Evolutionary conservation across 345 rosid genomes (phyloP).

Genomic region (Aurinia saxatilis): DNA sequence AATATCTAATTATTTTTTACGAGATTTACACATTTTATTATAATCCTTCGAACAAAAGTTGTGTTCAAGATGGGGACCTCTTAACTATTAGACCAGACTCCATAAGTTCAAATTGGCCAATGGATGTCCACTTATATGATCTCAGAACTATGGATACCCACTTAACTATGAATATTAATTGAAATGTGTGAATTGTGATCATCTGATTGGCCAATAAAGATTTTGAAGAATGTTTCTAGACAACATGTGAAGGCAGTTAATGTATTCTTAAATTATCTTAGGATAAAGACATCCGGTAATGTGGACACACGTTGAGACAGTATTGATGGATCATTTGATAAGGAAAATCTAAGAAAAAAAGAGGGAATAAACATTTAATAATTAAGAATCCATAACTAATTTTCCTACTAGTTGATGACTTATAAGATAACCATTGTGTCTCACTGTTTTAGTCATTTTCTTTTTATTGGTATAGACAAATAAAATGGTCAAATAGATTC

Average conservation of each 20-base stretch:
- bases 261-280: slow-evolving; percentile 1
- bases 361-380: background rate
- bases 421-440: background rate
- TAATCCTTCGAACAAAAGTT: background rate
- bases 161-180: slow-evolving; percentile 18
- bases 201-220: slow-evolving; percentile 11
- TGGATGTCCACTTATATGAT: slow-evolving; percentile 35
- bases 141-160: slow-evolving; percentile 25
- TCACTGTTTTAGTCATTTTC: background rate
- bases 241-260: slow-evolving; percentile 7
- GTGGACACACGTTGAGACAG: slow-evolving; percentile 11
- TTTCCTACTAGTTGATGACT: background rate
- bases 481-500: no score
- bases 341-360: background rate
- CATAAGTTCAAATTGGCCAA: slow-evolving; percentile 34
- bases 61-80: slow-evolving; percentile 24
- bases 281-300: slow-evolving; percentile 4
- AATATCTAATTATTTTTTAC: background rate
- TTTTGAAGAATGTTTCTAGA: slow-evolving; percentile 1
- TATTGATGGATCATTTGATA: slow-evolving; percentile 1
- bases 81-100: slow-evolving; percentile 16
- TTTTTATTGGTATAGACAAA: no score
- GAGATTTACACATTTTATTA: background rate
- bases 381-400: background rate
- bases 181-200: slow-evolving; percentile 9